These are phyloP conservation scores for Candida anutae DNA, from an alignment of 1,139 yeast genomes.

Conservation along the genomic window DNA sequence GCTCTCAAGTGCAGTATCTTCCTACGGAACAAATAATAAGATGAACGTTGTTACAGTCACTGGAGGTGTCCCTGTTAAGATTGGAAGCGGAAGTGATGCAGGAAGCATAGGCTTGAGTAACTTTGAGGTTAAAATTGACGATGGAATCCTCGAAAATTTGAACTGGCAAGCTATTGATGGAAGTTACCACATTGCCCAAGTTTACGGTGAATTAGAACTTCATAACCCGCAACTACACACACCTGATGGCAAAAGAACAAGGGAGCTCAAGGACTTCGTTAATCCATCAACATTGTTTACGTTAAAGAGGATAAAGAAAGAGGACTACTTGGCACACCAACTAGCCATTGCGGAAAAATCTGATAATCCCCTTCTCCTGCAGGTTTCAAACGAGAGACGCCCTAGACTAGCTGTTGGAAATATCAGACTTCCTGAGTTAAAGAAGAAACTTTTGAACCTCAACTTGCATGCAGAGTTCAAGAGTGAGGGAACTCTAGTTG, in stretches of 20 bases:
- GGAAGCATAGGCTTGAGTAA: slow-evolving; percentile 43
- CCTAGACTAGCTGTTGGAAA: slow-evolving; percentile 77
- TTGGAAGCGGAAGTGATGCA: slow-evolving; percentile 42
- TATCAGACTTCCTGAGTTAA: slow-evolving; percentile 73
- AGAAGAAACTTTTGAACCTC: slow-evolving; percentile 47
- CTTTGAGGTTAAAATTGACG: slow-evolving; percentile 67
- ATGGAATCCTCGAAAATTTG: slow-evolving; percentile 50
- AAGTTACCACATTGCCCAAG: slow-evolving; percentile 76
- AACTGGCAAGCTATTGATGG: slow-evolving; percentile 84
- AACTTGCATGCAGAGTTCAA: slow-evolving; percentile 80
- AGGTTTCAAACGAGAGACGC: slow-evolving; percentile 11
- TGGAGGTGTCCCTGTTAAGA: slow-evolving; percentile 35
- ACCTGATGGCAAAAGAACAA: slow-evolving; percentile 10
- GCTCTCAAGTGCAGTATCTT: slow-evolving; percentile 13
- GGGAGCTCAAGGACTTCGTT: slow-evolving; percentile 22
- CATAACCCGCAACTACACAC: slow-evolving; percentile 19
- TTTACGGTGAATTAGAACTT: slow-evolving; percentile 60
- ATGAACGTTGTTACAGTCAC: slow-evolving; percentile 28
- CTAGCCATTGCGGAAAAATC: slow-evolving; percentile 4
- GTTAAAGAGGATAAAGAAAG: slow-evolving; percentile 20
- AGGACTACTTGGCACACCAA: slow-evolving; percentile 9
- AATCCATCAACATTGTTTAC: slow-evolving; percentile 32
- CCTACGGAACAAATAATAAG: slow-evolving; percentile 11
- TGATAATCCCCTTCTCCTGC: not conserved
- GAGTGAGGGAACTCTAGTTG: slow-evolving; percentile 88